A percentile compares a stretch with the other conserved stretches of the same genome.
Conservation (phyloP, 2,329 filamentous ascomycete genomes). For the Exophiala spinifera region DNA sequence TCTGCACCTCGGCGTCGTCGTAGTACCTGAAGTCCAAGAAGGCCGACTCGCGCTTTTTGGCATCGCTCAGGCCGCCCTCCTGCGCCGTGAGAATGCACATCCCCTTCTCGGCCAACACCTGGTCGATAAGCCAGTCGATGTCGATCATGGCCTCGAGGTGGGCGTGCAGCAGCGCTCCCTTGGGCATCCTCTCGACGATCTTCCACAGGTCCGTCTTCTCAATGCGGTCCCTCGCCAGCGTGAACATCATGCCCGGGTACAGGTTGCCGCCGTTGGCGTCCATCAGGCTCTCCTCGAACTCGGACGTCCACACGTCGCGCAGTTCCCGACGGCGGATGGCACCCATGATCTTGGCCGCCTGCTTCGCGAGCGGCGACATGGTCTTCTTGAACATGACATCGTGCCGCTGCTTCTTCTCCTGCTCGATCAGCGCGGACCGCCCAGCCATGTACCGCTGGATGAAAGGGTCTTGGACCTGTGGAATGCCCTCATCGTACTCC, state of each 20-base stretch:
- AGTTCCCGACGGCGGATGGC: constrained; percentile 76
- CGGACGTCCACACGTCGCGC: constrained; percentile 70
- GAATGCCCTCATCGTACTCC: constrained; percentile 43
- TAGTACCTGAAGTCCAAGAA: constrained; percentile 26
- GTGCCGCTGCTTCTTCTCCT: constrained; percentile 80
- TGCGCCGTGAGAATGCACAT: constrained; percentile 31
- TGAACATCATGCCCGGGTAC: constrained; percentile 92
- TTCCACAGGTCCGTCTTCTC: constrained; percentile 80
- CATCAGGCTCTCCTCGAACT: constrained; percentile 67
- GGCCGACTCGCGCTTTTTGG: constrained; percentile 13
- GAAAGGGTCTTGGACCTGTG: constrained; percentile 64
- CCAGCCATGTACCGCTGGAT: constrained; percentile 78
- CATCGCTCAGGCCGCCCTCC: constrained; percentile 23
- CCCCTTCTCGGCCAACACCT: constrained; percentile 55
- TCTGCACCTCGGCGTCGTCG: constrained; percentile 24
- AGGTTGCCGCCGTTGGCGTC: constrained; percentile 61
- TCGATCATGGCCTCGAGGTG: constrained; percentile 92
- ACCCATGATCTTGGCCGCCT: constrained; percentile 75
- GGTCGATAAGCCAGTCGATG: constrained; percentile 72
- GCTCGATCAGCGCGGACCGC: constrained; percentile 68
- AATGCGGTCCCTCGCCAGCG: constrained; percentile 78
- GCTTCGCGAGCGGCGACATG: constrained; percentile 73
- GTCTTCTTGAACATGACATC: constrained; percentile 70
- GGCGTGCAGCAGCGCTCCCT: constrained; percentile 80
- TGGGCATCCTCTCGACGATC: constrained; percentile 82